Evolutionary conservation across 2,329 filamentous ascomycete genomes (phyloP), one percentile per base, ranked within the genome.

Genomic region (Tolypocladium inflatum): DNA sequence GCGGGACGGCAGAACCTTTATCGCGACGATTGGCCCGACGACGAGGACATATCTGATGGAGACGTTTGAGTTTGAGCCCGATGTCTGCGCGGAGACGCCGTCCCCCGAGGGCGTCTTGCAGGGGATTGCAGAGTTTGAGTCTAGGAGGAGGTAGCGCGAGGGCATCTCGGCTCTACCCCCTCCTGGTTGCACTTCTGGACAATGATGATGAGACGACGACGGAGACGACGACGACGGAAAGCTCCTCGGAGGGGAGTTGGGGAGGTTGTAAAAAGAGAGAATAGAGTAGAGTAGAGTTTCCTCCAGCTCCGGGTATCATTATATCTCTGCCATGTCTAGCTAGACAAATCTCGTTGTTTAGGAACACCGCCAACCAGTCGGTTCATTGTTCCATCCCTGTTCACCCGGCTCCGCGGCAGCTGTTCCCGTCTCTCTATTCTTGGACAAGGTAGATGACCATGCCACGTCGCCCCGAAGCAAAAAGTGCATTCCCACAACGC

Each of bases 1-100:
- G 4, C 61, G 67, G 38, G 68, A 70, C 35, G 74, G 73, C 11
- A 78, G 71, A 55, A 87, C 85, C 1, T 85, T 82, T 61, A 78
- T 97, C 60, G 90, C 88, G 17, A 95, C 92, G 0, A 99, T 99
- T 71, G 94, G 94, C 0, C 93, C 94, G 15, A 99, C 94, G 21
- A 99, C 94, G 13, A 81, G 87, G 62, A 85, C 91, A 64, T 86
- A 90, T 73, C 74, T 99, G 51, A 70, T 76, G 19, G 76, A 78
- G 23, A 80, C 78, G 1, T 90, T 91, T 69, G 82, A 75, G 1
- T 88, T 86, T 62, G 79, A 85, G 64, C 85, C 90, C 1, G 86
- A 93, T 68, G 88, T 89, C n/a, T 95, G 88, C 71, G 90, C 94
- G 1, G 83, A 83, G 66, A 87, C 80, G 66, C 94, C 94, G 1